Evolutionary conservation across 2,329 filamentous ascomycete species (phyloP).

Genomic region (Scedosporium aurantiacum): DNA sequence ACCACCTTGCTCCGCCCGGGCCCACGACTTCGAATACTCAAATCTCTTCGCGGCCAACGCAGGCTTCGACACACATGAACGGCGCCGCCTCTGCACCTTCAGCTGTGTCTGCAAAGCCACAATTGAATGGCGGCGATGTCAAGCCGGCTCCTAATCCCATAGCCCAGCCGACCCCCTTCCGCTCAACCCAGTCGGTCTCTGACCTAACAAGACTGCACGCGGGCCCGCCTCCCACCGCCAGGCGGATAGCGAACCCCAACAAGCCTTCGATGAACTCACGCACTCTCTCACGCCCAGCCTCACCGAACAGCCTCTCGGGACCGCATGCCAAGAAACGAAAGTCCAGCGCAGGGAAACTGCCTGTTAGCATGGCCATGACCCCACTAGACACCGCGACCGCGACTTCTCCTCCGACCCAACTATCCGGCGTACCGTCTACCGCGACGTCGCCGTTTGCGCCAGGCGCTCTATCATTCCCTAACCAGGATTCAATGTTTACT

Average conservation of each 20-base stretch:
- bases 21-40: slow-evolving; percentile 18
- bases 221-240: slow-evolving; percentile 7
- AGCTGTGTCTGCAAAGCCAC: neutral
- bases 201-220: slow-evolving; percentile 5
- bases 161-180: neutral
- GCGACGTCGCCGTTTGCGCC: slow-evolving; percentile 45
- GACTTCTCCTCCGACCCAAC: slow-evolving; percentile 27
- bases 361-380: slow-evolving; percentile 71
- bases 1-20: slow-evolving; percentile 32
- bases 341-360: slow-evolving; percentile 61
- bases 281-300: slow-evolving; percentile 61
- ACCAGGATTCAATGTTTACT: slow-evolving; percentile 33
- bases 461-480: slow-evolving; percentile 30
- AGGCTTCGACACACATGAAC: neutral
- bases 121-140: neutral
- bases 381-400: slow-evolving; percentile 51
- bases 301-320: slow-evolving; percentile 53
- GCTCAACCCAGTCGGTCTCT: neutral
- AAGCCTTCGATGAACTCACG: neutral
- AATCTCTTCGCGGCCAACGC: slow-evolving; percentile 18
- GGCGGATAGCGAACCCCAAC: slow-evolving; percentile 20
- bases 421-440: slow-evolving; percentile 15
- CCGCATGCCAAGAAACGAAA: slow-evolving; percentile 74
- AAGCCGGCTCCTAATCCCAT: neutral
- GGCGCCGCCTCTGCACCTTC: neutral